Conservation (phyloP, 2,329 filamentous ascomycete genomes). For the Neurospora sp. region DNA sequence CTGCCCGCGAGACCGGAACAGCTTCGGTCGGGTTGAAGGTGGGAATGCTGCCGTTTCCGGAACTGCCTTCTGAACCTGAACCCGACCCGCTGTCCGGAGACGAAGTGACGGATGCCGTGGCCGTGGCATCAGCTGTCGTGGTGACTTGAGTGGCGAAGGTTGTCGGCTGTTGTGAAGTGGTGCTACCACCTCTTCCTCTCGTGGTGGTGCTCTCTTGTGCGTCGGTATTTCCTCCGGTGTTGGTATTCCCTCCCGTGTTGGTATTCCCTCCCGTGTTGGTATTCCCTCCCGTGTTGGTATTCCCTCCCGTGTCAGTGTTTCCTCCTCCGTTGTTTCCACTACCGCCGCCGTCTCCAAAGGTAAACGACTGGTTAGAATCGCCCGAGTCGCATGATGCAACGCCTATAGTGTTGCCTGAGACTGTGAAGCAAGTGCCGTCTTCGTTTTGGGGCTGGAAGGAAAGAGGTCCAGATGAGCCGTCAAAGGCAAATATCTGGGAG, state of each 20-base stretch:
- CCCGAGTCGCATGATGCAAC: conserved; percentile 32
- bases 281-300: not conserved
- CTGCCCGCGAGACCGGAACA: conserved; percentile 40
- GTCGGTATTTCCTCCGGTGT: conserved; percentile 2
- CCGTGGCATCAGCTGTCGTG: not conserved
- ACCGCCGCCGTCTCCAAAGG: conserved; percentile 13
- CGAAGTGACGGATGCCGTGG: conserved; percentile 3
- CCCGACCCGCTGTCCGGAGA: conserved; percentile 1
- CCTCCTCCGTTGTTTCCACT: conserved; percentile 3
- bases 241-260: not conserved
- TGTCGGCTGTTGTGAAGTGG: not conserved
- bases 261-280: not conserved
- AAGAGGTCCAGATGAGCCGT: conserved; percentile 31
- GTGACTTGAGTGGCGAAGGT: not conserved
- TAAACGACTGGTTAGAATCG: conserved; percentile 34
- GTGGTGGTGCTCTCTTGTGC: not conserved
- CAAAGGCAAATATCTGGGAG: conserved; percentile 43
- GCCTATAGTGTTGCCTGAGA: conserved; percentile 33
- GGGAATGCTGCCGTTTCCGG: conserved; percentile 16
- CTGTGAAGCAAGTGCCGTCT: conserved; percentile 36
- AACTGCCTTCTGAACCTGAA: not conserved
- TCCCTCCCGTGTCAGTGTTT: not conserved
- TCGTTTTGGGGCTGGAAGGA: conserved; percentile 36
- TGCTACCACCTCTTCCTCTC: not conserved
- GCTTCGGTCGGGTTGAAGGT: conserved; percentile 31